These are phyloP conservation scores for Vanderwaltozyma verrucispora DNA, from an alignment of 805 yeast genomes.

Conservation along the genomic window DNA sequence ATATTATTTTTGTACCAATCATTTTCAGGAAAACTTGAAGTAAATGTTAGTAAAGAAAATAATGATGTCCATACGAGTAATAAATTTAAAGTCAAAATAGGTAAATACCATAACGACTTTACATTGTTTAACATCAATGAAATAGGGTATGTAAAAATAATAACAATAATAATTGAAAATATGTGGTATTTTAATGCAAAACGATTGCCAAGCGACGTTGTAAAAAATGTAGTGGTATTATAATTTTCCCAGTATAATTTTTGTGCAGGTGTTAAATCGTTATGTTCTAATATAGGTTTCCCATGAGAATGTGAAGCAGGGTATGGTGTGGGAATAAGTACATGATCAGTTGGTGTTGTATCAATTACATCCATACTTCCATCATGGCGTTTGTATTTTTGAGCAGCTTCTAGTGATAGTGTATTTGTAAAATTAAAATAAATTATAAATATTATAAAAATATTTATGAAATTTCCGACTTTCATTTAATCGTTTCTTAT, in stretches of 20 bases:
- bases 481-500: no score
- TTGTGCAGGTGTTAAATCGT: constrained; percentile 61
- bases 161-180: constrained; percentile 32
- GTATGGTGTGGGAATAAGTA: constrained; percentile 36
- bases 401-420: no score
- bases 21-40: constrained; percentile 41
- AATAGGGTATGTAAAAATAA: constrained; percentile 56
- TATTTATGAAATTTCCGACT: no score
- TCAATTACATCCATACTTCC: no score
- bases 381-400: no score
- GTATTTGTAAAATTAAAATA: no score
- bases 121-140: constrained; percentile 54
- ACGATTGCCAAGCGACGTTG: constrained; percentile 37
- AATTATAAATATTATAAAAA: no score
- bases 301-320: constrained; percentile 50
- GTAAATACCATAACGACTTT: constrained; percentile 47
- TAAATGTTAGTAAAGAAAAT: constrained; percentile 45
- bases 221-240: constrained; percentile 67
- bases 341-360: constrained; percentile 1
- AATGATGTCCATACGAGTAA: constrained; percentile 39
- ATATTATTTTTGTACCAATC: constrained; percentile 67
- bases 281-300: constrained; percentile 51
- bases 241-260: constrained; percentile 67
- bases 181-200: constrained; percentile 48
- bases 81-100: constrained; percentile 43